Evolutionary conservation across 768 basidiomycete genomes (phyloP), one percentile per base, ranked within the genome.

Genomic region (Clitopilus passeckerianus): DNA sequence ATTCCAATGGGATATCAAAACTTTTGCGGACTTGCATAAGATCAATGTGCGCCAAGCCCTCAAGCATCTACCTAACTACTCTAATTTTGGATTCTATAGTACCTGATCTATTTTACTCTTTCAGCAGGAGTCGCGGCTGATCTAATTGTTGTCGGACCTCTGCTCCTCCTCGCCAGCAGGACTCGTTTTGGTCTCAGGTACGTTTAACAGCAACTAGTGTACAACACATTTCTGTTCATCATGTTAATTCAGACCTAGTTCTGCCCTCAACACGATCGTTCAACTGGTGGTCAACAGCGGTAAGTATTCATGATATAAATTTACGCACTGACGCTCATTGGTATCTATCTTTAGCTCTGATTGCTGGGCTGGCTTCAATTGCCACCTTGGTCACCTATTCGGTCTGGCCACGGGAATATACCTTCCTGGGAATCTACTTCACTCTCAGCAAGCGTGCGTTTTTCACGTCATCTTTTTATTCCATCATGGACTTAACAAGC

Each of bases 381-480:
- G 58, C 60, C 18, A 63, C 59, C 23, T 57, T 65, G 20, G 59
- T 63, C 27, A 63, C 61, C 9, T 65, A 63, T 34, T 35, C 64
- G 14, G 56, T 64, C 37, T 61, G 63, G 63, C 61, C 63, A 15
- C 23, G 58, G 12, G 55, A 66, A n/a, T 65, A 64, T 16, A 62
- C 59, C 15, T 67, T 58, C 37, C 50, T 67, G 34, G 64, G 35
- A 12, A 65, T 67, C 18, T 67, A 64, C 41, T 59, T 64, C 34
- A 56, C 59, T 30, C 54, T 64, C 20, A 56, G 41, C 18, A 67
- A 65, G 60, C 50, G 65, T 67, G 57, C 20, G 53, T 34, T 18
- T 10, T 4, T 30, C n/a, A n/a, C n/a, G n/a, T n/a, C n/a, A n/a
- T 34, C 14, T 1, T 15, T n/a, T 27, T 6, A 35, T 15, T 22